These are phyloP conservation scores for Austroboletus festivus DNA, from an alignment of 768 basidiomycete species.

Conservation along the genomic window DNA sequence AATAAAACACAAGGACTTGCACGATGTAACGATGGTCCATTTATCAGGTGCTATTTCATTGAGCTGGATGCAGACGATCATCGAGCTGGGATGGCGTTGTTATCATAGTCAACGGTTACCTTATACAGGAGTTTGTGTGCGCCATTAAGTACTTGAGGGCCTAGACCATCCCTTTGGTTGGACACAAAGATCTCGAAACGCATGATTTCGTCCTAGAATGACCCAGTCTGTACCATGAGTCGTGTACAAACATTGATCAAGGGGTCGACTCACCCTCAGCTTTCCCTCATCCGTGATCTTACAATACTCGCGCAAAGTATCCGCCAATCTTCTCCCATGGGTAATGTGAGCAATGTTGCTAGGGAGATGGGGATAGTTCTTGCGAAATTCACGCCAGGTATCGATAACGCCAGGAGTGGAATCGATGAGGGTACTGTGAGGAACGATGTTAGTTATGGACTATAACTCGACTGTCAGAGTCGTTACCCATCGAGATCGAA, in stretches of 20 bases:
- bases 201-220: constrained; percentile 56
- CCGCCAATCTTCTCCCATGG: constrained; percentile 74
- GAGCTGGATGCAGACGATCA: no score
- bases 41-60: constrained; percentile 22
- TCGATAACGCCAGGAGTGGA: constrained; percentile 80
- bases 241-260: not conserved
- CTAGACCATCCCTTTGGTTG: constrained; percentile 37
- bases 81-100: no score
- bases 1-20: constrained; percentile 24
- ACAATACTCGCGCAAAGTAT: constrained; percentile 73
- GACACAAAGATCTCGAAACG: constrained; percentile 80
- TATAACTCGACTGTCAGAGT: not conserved
- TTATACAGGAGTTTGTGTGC: constrained; percentile 52
- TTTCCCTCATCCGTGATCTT: constrained; percentile 53
- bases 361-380: constrained; percentile 53
- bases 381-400: constrained; percentile 71
- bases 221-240: not conserved
- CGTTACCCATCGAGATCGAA: constrained; percentile 71
- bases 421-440: constrained; percentile 65
- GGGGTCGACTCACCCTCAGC: constrained; percentile 45
- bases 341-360: constrained; percentile 55
- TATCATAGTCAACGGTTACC: constrained; percentile 41
- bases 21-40: constrained; percentile 88
- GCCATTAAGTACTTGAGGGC: constrained; percentile 66
- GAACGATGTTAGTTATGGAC: constrained; percentile 6